Base-by-base conservation (phyloP, 2,329 filamentous ascomycete genomes). In the Aspergillaceae sp. region DNA sequence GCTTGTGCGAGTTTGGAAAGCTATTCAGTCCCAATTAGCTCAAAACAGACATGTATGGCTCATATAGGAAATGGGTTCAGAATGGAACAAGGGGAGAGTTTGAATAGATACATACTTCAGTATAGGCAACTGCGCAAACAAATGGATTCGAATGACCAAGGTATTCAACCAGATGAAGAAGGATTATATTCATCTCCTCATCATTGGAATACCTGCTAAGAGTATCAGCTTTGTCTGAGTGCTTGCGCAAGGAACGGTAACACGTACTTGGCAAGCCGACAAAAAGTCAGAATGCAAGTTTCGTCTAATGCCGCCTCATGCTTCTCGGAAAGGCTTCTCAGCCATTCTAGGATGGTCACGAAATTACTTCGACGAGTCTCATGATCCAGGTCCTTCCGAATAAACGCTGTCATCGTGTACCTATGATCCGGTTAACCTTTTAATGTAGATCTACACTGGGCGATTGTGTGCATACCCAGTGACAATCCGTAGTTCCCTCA, bases 101-200 rank as follows among this genome's bases (percentile, higher is more conserved):
- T 4, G 5, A 41, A 41, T 28, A 3, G 2, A 29, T 29, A 50
- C 68, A 53, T 67, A 86, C 80, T 68, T 95, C 90, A 53, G 86
- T 85, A 62, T 89, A 92, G 3, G 91, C 87, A 52, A 89, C 79
- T 4, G 84, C 85, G 44, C 84, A 87, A 6, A 94, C 74, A 30
- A 95, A 78, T 35, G 80, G 78, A 62, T 94, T 95, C 37, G 79
- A 74, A 67, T 92, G 85, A 5, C 91, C 91, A 6, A 97, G 74
- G 60, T 92, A 95, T 48, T 94, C 86, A 6, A 96, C 75, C 5
- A 97, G 76, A 53, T 86, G 83, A 46, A 94, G 76, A 29, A 98
- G 72, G 26, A 92, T 84, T 44, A 96, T 78, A 56, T 92, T 92
- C 46, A 95, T 78, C 61, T 95, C 88, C 51, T 91, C 82, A 51